Conservation (phyloP, 2,329 filamentous ascomycete genomes). For the Ampelomyces quisqualis region DNA sequence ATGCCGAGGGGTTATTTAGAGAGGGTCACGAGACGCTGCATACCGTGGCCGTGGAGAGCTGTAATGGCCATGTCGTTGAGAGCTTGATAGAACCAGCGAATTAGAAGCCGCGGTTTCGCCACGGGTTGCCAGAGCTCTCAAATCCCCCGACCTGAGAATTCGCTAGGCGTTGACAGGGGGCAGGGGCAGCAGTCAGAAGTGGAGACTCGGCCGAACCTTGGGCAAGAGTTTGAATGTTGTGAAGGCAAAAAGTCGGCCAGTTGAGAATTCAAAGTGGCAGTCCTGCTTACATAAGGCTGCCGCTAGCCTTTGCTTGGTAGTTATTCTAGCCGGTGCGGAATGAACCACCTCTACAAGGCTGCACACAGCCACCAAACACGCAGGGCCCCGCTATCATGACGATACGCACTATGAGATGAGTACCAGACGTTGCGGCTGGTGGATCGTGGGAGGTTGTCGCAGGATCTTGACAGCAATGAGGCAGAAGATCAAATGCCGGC, state of each 20-base stretch:
- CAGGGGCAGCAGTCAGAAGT: constrained; percentile 12
- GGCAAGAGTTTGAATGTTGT: constrained; percentile 8
- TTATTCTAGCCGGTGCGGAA: constrained; percentile 11
- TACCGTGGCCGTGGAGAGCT: constrained; percentile 29
- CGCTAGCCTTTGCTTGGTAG: constrained; percentile 11
- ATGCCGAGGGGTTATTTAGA: constrained; percentile 29
- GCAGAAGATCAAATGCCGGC: background rate
- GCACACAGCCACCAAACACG: constrained; percentile 3
- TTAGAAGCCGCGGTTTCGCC: constrained; percentile 21
- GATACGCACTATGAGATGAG: too few relatives aligned
- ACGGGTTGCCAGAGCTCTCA: constrained; percentile 17
- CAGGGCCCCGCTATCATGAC: constrained; percentile 1
- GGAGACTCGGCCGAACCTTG: constrained; percentile 20
- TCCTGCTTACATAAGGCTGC: constrained; percentile 16
- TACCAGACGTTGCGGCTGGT: background rate
- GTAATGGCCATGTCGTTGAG: constrained; percentile 33
- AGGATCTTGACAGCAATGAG: constrained; percentile 5
- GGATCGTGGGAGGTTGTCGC: background rate
- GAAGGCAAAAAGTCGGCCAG: constrained; percentile 12
- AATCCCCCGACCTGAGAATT: constrained; percentile 7
- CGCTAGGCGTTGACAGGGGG: constrained; percentile 12
- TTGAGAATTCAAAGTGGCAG: constrained; percentile 9
- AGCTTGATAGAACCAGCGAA: constrained; percentile 27
- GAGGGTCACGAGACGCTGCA: constrained; percentile 41
- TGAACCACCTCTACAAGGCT: background rate